These are phyloP conservation scores for Avena sativa DNA, from an alignment of 176 grass and related monocot species.

Conservation along the genomic window DNA sequence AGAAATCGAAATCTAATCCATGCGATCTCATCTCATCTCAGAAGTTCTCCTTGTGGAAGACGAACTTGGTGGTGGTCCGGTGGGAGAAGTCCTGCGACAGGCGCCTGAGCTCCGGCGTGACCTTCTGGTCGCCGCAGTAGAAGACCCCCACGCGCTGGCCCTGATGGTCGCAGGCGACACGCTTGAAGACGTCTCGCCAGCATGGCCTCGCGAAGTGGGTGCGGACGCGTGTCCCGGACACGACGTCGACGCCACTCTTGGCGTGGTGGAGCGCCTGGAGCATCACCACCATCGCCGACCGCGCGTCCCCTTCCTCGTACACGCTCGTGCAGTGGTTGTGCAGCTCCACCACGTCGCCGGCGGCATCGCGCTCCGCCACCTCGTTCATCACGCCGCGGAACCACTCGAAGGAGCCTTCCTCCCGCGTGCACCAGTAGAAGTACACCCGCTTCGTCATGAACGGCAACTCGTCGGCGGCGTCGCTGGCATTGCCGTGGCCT, in stretches of 20 bases:
- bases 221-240: conserved; percentile 79
- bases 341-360: conserved; percentile 73
- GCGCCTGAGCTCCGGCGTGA: conserved; percentile 68
- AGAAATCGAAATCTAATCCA: not conserved
- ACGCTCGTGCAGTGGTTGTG: conserved; percentile 99
- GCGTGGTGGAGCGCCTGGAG: conserved; percentile 90
- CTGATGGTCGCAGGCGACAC: conserved; percentile 64
- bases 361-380: conserved; percentile 77
- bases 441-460: conserved; percentile 84
- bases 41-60: conserved; percentile 99
- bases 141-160: conserved; percentile 79
- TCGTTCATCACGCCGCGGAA: conserved; percentile 96
- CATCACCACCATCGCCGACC: conserved; percentile 87
- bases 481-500: not conserved
- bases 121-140: conserved; percentile 80
- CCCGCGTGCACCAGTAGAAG: conserved; percentile 96
- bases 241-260: conserved; percentile 91
- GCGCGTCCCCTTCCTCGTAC: conserved; percentile 86
- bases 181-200: conserved; percentile 91
- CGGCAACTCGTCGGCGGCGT: not conserved
- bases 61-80: conserved; percentile 88
- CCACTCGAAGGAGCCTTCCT: conserved; percentile 94
- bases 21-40: conserved; percentile 1
- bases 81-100: conserved; percentile 82
- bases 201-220: conserved; percentile 86